Base-by-base conservation (phyloP, 371 early-diverging fungal species). In the Mortierella sp. region DNA sequence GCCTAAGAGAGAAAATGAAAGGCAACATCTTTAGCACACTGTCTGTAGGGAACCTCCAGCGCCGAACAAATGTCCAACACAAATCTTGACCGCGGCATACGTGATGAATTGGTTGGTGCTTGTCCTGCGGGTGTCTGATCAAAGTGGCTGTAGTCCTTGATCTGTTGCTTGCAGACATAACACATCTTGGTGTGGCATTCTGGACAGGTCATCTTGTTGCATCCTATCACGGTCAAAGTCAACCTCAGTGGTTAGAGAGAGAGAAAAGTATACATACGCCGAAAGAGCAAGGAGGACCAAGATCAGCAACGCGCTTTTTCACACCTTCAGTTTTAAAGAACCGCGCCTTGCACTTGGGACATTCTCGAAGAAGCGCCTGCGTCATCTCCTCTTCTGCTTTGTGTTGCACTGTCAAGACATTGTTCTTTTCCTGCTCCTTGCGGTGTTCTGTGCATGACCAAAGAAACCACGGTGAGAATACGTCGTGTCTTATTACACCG, bases 311-410 rank as follows among this genome's bases (percentile, higher is more conserved):
- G 8, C 21, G 19, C 27, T 49, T 9, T 13, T 14, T 47, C 58
- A 21, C 53, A 41, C 85, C 85, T 45, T 76, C 78, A 1, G 62
- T 70, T 59, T 76, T 76, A 56, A 62, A 76, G 43, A 76, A 76
- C 61, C 81, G 34, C 16, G 59, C 39, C 23, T 60, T 70, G 71
- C 86, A 86, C 52, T 80, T 81, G 2, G 82, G 76, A 60, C 86
- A 86, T 49, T 79, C 81, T n/a, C 86, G 64, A 27, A 86, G 62
- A 51, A 86, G 61, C 0, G 86, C 86, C 34, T 82, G 66, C 1
- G 86, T 81, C 86, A 86, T 85, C n/a, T 80, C 65, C 59, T 86
- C 86, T 43, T 83, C 86, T 18, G 86, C 72, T 39, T 47, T 52
- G 54, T 86, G 86, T 27, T 82, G 72, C 2, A 56, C 80, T 43